Evolutionary conservation across 2,329 filamentous ascomycete species (phyloP).

Genomic region (Metarhizium humberi): DNA sequence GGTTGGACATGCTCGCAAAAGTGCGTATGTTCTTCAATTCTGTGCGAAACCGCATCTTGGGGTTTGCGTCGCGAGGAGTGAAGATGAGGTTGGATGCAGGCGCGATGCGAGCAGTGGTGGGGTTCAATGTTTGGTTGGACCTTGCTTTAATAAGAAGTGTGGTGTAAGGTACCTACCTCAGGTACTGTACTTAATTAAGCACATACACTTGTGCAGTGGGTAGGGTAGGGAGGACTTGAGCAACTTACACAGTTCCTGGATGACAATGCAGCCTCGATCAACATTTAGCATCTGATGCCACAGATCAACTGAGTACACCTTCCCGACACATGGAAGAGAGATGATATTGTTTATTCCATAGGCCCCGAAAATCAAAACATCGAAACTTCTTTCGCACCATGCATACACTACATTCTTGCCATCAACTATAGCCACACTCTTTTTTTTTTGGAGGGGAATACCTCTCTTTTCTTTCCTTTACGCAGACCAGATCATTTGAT

Average conservation of each 20-base stretch:
- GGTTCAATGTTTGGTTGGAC: not conserved
- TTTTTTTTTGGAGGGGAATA: not conserved
- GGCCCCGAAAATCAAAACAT: not conserved
- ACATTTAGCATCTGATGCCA: not conserved
- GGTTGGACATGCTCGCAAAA: conserved; percentile 45
- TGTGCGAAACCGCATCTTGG: conserved; percentile 56
- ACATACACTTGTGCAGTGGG: not conserved
- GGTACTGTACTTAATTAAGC: no score
- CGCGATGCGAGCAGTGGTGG: not conserved
- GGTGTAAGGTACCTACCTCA: no score
- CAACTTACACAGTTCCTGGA: not conserved
- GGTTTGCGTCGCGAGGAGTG: not conserved
- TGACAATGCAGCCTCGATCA: not conserved
- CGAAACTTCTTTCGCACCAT: not conserved
- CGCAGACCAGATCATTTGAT: not conserved
- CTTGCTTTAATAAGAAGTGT: not conserved
- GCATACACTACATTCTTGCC: not conserved
- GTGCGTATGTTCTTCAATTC: conserved; percentile 57
- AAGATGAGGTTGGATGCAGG: not conserved
- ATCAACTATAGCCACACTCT: not conserved
- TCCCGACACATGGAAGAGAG: not conserved
- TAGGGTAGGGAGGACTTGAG: not conserved
- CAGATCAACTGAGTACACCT: not conserved
- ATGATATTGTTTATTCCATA: not conserved
- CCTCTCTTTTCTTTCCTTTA: no score